These are phyloP conservation scores for Colletotrichum viniferum DNA, from an alignment of 2,329 filamentous ascomycete genomes.

Conservation along the genomic window DNA sequence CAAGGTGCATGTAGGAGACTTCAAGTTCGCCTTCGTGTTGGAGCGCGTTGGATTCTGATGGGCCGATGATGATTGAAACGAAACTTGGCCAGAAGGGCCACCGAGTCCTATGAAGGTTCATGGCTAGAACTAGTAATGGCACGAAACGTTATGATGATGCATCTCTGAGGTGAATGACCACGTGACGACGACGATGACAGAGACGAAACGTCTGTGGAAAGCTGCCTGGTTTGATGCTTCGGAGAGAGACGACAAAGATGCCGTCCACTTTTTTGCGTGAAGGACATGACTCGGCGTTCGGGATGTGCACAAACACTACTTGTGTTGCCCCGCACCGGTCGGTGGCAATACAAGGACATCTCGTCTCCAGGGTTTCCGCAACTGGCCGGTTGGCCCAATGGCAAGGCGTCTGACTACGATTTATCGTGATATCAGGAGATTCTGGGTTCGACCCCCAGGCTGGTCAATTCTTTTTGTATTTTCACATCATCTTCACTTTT, in stretches of 20 bases:
- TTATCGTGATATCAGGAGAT: slow-evolving; percentile 7
- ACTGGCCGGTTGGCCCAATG: slow-evolving; percentile 37
- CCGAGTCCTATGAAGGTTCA: background rate
- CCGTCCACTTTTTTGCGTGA: background rate
- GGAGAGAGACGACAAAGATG: background rate
- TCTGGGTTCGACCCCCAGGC: slow-evolving; percentile 22
- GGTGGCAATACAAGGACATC: no score
- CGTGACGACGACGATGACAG: background rate
- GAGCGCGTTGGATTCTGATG: slow-evolving; percentile 30
- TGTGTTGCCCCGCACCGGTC: background rate
- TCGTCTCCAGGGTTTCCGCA: fast-evolving
- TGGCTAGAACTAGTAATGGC: background rate
- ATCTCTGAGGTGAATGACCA: background rate
- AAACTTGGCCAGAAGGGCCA: background rate
- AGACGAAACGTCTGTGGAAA: background rate
- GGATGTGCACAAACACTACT: background rate
- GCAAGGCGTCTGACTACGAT: slow-evolving; percentile 49
- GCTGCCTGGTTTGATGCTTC: background rate
- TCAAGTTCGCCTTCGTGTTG: slow-evolving; percentile 46
- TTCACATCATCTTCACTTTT: background rate
- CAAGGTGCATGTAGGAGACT: slow-evolving; percentile 43
- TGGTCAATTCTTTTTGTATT: slow-evolving; percentile 5
- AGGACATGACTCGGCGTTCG: background rate
- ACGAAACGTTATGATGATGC: background rate
- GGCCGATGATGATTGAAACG: background rate